These are phyloP conservation scores for Rhodosporidiobolus odoratus DNA, from an alignment of 768 basidiomycete species.

Conservation along the genomic window DNA sequence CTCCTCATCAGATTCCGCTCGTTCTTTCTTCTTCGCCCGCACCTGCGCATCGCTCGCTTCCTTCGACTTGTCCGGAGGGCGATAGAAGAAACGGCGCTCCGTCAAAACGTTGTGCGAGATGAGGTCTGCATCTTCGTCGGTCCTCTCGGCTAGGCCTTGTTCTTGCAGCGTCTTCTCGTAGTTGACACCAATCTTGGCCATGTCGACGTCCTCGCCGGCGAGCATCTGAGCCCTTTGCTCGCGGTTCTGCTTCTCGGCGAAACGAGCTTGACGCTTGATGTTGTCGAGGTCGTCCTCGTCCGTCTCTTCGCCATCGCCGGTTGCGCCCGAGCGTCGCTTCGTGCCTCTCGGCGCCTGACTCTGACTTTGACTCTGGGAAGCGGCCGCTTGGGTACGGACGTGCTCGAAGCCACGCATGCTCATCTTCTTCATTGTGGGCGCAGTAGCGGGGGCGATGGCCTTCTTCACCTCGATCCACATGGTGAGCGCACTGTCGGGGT, in stretches of 20 bases:
- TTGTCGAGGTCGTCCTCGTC: conserved; percentile 43
- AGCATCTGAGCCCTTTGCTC: background rate
- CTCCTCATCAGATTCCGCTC: conserved; percentile 1
- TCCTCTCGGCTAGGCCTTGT: conserved; percentile 27
- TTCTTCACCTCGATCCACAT: conserved; percentile 72
- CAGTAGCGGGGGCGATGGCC: conserved; percentile 64
- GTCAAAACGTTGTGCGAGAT: conserved; percentile 14
- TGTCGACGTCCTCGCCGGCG: conserved; percentile 2
- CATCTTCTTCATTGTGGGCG: conserved; percentile 70
- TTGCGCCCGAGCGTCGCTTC: conserved; percentile 45
- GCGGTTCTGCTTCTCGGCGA: conserved; percentile 8
- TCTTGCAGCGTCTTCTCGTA: conserved; percentile 7
- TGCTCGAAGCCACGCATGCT: conserved; percentile 25
- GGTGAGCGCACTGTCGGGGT: conserved; percentile 66
- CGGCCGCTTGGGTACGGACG: background rate
- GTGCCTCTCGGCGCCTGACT: background rate
- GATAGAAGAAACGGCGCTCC: conserved; percentile 19
- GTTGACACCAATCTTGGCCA: conserved; percentile 22
- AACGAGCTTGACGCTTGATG: conserved; percentile 13
- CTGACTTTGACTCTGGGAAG: conserved; percentile 8
- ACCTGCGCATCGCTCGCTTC: background rate
- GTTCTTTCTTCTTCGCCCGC: conserved; percentile 35
- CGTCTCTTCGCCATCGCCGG: conserved; percentile 43
- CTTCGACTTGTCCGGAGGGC: background rate
- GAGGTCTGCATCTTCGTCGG: conserved; percentile 20